A percentile compares a stretch with the other conserved stretches of the same genome.
These are phyloP conservation scores for Fraxinus greggii DNA, from an alignment of 305 asterid genomes.

Conservation along the genomic window DNA sequence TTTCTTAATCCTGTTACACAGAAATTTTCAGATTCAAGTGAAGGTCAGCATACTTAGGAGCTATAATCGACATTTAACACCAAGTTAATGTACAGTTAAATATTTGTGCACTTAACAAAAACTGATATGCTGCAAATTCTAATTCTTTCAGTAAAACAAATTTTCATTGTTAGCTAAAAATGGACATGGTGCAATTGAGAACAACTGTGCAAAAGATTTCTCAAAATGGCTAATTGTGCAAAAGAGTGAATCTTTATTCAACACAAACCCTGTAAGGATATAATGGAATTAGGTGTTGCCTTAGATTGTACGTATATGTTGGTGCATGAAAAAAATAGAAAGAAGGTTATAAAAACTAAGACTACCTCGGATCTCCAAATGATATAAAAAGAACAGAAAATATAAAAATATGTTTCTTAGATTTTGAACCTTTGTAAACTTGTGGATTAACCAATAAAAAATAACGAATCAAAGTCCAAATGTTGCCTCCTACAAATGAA, in stretches of 20 bases:
- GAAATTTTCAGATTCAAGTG: neutral
- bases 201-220: neutral
- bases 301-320: neutral
- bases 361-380: neutral
- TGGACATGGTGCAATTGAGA: neutral
- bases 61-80: neutral
- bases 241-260: neutral
- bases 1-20: constrained; percentile 1
- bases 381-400: neutral
- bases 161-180: neutral
- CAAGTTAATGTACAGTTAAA: neutral
- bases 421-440: neutral
- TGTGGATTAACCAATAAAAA: neutral
- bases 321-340: neutral
- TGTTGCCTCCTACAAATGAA: neutral
- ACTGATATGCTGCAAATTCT: neutral
- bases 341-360: neutral
- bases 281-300: neutral
- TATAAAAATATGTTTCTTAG: neutral
- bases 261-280: neutral
- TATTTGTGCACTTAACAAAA: neutral
- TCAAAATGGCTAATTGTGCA: neutral
- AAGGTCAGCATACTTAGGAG: constrained; percentile 2
- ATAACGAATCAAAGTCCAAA: neutral
- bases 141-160: constrained; percentile 2